A percentile compares a stretch with the other conserved stretches of the same genome.
phyloP scores from a whole-genome alignment of 352 stramenopile genomes.

The Aphanomyces stellatus region DNA sequence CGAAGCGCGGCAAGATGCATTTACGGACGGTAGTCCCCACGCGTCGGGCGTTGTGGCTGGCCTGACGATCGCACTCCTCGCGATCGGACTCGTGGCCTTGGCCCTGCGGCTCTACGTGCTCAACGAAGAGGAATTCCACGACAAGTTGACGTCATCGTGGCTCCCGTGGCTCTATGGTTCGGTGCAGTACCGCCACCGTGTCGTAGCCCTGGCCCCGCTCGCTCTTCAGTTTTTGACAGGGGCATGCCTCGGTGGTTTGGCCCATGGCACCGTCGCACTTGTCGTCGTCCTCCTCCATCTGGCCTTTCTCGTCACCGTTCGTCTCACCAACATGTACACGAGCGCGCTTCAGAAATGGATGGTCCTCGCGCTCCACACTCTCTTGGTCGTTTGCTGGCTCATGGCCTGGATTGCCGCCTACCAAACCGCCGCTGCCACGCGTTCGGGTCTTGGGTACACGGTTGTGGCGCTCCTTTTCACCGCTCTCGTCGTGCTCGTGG shows the following conservation, averaged over 20 bases:
- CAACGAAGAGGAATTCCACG: slow-evolving; percentile 12
- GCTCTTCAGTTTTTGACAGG: background rate
- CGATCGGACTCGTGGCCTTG: background rate
- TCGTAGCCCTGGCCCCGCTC: background rate
- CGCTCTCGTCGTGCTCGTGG: background rate
- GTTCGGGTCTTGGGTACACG: background rate
- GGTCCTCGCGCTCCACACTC: background rate
- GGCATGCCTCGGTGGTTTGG: background rate
- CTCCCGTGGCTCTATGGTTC: background rate
- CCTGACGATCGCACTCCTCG: background rate
- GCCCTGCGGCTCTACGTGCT: background rate
- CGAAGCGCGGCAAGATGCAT: slow-evolving; percentile 14
- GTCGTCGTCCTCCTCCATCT: background rate
- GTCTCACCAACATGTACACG: background rate
- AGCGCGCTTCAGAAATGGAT: background rate
- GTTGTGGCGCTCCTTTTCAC: background rate
- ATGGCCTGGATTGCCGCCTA: background rate
- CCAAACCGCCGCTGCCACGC: background rate
- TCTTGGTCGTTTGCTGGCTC: background rate
- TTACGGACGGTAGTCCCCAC: background rate
- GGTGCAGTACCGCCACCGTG: background rate
- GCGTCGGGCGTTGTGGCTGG: background rate
- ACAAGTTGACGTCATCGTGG: background rate
- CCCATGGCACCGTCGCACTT: background rate
- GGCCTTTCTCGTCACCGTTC: background rate